phyloP scores from a whole-genome alignment of 805 yeast species.

The Wickerhamomyces hampshirensis region DNA sequence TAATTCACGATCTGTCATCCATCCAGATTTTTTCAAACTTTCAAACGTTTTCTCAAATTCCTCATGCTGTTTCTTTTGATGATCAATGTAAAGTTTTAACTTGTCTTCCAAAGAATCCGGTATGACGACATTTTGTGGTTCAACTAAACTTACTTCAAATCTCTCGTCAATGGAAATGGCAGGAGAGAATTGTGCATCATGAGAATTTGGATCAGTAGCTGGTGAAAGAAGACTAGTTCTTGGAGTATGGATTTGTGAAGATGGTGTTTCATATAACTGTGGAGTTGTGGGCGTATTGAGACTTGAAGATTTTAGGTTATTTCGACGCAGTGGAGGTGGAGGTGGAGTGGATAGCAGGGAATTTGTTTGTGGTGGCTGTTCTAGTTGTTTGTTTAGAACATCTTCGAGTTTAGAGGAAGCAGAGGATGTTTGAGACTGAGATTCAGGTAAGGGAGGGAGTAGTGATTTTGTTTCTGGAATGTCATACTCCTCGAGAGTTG shows the following conservation, averaged over 20 bases:
- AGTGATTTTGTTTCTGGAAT: conserved; percentile 15
- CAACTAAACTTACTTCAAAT: conserved; percentile 21
- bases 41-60: conserved; percentile 18
- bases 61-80: conserved; percentile 16
- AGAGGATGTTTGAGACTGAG: not conserved
- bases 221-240: conserved; percentile 1
- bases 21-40: conserved; percentile 20
- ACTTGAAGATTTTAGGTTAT: no score
- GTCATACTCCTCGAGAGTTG: conserved; percentile 6
- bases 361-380: no score
- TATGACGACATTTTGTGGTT: conserved; percentile 6
- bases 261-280: not conserved
- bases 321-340: not conserved
- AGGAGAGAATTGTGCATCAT: conserved; percentile 15
- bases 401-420: no score
- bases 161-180: conserved; percentile 21
- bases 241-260: not conserved
- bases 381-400: not conserved
- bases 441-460: conserved; percentile 19
- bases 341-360: not conserved
- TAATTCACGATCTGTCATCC: conserved; percentile 21
- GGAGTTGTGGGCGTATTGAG: conserved; percentile 1
- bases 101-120: conserved; percentile 17
- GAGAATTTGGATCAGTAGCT: conserved; percentile 1
- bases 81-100: conserved; percentile 14